Percentiles rank a stretch among this genome's conserved stretches.
phyloP scores from a whole-genome alignment of 2,329 filamentous ascomycete genomes.

The Hymenotorrendiella dingleyae region DNA sequence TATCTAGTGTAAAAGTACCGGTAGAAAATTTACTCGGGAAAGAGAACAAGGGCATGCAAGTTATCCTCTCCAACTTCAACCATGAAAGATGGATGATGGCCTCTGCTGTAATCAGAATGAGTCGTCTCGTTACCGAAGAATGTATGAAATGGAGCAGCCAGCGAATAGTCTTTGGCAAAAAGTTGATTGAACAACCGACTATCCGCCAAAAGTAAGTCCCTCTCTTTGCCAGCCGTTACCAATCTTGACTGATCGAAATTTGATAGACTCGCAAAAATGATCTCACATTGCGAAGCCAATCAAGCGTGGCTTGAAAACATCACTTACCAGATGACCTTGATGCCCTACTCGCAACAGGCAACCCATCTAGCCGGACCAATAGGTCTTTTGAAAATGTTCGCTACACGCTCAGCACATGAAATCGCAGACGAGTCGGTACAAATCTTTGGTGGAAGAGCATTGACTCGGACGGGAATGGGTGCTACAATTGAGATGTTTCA shows the following conservation, averaged over 20 bases:
- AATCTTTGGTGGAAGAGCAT: constrained; percentile 76
- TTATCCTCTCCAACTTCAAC: constrained; percentile 85
- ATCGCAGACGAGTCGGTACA: constrained; percentile 79
- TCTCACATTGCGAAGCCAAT: constrained; percentile 72
- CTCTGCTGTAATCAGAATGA: constrained; percentile 58
- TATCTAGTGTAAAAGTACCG: constrained; percentile 82
- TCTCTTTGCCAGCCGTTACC: background rate
- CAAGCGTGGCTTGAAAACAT: constrained; percentile 82
- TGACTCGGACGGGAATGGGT: constrained; percentile 81
- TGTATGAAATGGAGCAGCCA: constrained; percentile 87
- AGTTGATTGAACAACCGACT: constrained; percentile 74
- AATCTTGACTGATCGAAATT: constrained; percentile 3
- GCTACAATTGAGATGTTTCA: constrained; percentile 78
- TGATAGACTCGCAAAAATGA: constrained; percentile 73
- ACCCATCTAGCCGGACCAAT: constrained; percentile 74
- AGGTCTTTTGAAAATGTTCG: constrained; percentile 73
- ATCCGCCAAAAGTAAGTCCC: constrained; percentile 66
- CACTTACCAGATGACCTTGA: constrained; percentile 82
- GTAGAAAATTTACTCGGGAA: constrained; percentile 70
- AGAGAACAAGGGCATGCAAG: constrained; percentile 80
- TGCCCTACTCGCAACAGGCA: constrained; percentile 72
- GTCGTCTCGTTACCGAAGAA: constrained; percentile 69
- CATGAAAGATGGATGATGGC: constrained; percentile 78
- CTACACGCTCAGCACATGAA: constrained; percentile 72
- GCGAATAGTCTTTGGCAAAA: constrained; percentile 76